A percentile compares a stretch with the other conserved stretches of the same genome.
Evolutionary conservation across 106 monocot species (phyloP).

Genomic region (Xerophyta viscosa): DNA sequence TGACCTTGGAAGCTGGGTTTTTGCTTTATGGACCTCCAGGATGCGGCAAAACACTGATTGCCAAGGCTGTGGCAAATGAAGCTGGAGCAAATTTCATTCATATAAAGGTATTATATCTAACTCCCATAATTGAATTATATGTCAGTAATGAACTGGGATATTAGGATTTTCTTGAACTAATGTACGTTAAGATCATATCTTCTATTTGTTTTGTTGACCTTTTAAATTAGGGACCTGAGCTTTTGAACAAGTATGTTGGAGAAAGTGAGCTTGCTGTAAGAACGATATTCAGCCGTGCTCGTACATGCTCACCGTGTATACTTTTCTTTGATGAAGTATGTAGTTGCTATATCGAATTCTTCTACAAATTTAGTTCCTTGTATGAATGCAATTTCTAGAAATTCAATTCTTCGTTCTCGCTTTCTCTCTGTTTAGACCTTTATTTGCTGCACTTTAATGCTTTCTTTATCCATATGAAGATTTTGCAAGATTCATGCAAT

Average conservation of each 20-base stretch:
- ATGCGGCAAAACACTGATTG: slow-evolving; percentile 98
- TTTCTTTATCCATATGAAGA: too few relatives aligned
- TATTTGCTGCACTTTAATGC: too few relatives aligned
- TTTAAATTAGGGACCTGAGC: slow-evolving; percentile 65
- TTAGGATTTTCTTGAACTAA: too few relatives aligned
- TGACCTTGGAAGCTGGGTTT: slow-evolving; percentile 68
- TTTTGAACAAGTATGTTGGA: slow-evolving; percentile 92
- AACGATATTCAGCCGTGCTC: slow-evolving; percentile 80
- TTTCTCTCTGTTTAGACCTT: too few relatives aligned
- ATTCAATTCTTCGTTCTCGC: too few relatives aligned
- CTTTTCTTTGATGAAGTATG: slow-evolving; percentile 97
- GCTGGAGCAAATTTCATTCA: slow-evolving; percentile 94
- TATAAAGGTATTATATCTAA: slow-evolving; percentile 53
- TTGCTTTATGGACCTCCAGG: slow-evolving; percentile 93
- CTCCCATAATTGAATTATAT: too few relatives aligned
- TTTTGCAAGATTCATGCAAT: too few relatives aligned
- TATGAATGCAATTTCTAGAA: too few relatives aligned
- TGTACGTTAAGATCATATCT: too few relatives aligned
- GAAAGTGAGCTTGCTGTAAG: slow-evolving; percentile 87
- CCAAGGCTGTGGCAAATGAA: slow-evolving; percentile 95
- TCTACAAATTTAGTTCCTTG: too few relatives aligned
- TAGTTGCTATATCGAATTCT: not conserved
- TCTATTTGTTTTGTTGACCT: slow-evolving; percentile 1
- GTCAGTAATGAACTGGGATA: too few relatives aligned
- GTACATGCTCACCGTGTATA: slow-evolving; percentile 89